These are phyloP conservation scores for Rubia tinctorum DNA, from an alignment of 305 asterid genomes.

Conservation along the genomic window DNA sequence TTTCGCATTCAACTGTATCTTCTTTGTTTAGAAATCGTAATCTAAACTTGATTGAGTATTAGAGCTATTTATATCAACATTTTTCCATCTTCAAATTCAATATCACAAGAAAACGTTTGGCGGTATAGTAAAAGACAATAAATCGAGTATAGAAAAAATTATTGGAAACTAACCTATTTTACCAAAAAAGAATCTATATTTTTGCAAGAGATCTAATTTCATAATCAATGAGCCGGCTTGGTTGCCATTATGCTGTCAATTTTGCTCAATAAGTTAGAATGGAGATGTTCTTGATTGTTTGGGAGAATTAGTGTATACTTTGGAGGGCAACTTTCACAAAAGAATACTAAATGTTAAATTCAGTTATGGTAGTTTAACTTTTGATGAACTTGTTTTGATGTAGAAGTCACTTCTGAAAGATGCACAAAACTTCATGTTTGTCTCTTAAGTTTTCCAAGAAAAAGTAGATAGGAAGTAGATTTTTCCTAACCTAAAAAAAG, in stretches of 20 bases:
- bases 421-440: constrained; percentile 1
- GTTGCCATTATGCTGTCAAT: background rate
- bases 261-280: background rate
- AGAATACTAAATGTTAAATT: background rate
- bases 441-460: background rate
- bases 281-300: background rate
- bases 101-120: no score
- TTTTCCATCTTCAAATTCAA: no score
- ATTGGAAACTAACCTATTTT: no score
- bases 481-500: background rate
- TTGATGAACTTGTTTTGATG: background rate
- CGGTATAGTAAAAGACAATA: background rate
- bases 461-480: constrained; percentile 2
- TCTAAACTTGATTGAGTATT: no score
- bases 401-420: constrained; percentile 3
- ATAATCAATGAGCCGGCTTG: background rate
- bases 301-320: background rate
- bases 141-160: no score
- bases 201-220: no score
- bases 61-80: no score
- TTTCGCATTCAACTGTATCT: no score
- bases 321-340: background rate
- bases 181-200: no score
- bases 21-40: no score
- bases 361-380: background rate